Evolutionary conservation across 495 filamentous ascomycete genomes (phyloP).

Genomic region (Chaetomium cochliodes): DNA sequence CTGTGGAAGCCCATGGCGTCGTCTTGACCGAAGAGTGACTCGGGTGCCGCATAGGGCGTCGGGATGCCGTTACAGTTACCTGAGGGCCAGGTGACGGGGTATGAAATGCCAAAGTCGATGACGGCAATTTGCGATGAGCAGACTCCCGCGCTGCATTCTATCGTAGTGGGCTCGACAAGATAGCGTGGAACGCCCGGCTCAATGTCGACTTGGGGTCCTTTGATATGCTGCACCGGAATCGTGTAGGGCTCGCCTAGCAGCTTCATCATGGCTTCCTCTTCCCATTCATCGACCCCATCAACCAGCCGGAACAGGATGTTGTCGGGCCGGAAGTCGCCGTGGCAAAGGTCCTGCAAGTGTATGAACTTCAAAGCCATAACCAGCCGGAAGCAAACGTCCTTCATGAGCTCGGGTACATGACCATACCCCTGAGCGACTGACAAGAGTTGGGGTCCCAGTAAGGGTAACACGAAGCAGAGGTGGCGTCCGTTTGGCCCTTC

Average conservation of each 20-base stretch:
- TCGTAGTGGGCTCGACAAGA: slow-evolving; percentile 10
- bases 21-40: slow-evolving; percentile 19
- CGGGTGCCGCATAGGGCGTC: slow-evolving; percentile 26
- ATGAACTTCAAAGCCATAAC: slow-evolving; percentile 25
- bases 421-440: not conserved
- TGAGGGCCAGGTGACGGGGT: slow-evolving; percentile 7
- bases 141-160: slow-evolving; percentile 1
- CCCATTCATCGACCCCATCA: slow-evolving; percentile 28
- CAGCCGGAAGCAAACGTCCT: slow-evolving; percentile 32
- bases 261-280: slow-evolving; percentile 17
- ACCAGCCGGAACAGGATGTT: slow-evolving; percentile 31
- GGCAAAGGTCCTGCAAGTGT: slow-evolving; percentile 28
- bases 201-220: not conserved
- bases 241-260: slow-evolving; percentile 16
- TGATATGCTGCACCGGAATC: slow-evolving; percentile 1
- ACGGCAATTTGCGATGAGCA: slow-evolving; percentile 25
- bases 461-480: slow-evolving; percentile 36
- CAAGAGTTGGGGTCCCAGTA: slow-evolving; percentile 19
- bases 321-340: slow-evolving; percentile 31
- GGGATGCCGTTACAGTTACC: slow-evolving; percentile 23
- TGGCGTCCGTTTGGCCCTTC: slow-evolving; percentile 44
- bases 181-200: slow-evolving; percentile 27
- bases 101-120: slow-evolving; percentile 35
- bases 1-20: slow-evolving; percentile 10
- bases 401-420: slow-evolving; percentile 19